Base-by-base conservation (phyloP, 2,329 filamentous ascomycete species). In the Cladophialophora psammophila region DNA sequence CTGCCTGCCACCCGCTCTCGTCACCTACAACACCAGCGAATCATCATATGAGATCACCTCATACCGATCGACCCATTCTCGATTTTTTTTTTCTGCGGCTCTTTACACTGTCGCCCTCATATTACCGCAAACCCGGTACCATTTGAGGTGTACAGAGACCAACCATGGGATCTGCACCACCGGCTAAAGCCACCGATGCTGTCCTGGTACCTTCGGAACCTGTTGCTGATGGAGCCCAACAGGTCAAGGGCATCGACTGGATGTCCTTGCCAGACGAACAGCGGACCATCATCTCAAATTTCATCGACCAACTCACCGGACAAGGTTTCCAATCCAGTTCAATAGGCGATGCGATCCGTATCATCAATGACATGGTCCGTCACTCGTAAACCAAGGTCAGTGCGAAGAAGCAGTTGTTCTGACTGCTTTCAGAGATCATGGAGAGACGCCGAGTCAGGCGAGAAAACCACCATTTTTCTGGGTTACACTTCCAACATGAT, bases 401-500 rank as follows among this genome's bases (percentile, higher is more conserved):
- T 32, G 36, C 54, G 15, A 34, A 55, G 15, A 52, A 31, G 32
- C 55, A 63, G 60, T 58, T 64, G 55, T 60, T 66, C 69, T 73
- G 63, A 71, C 65, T 65, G 60, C 75, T 67, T 60, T 82, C 76
- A 90, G 92, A 87, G 93, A 76, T 86, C 87, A 65, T 98, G 92
- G 90, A 85, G 85, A 69, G 91, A 97, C 77, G 88, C 92, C 0
- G 91, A 94, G 75, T 91, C 91, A 1, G 88, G 87, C 13, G 88
- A 91, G 32, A 87, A 87, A 74, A 95, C 95, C 18, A 98, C 95
- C 67, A 94, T 99, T 74, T 98, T 99, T 80, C 87, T 99, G 8
- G 95, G 95, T 65, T 99, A 97, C 82, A 99, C 95, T 9, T 97
- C 93, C 59, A 99, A 99, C 78, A 86, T 99, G 74, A 97, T 99